These are phyloP conservation scores for Avena atlantica DNA, from an alignment of 176 grass and related monocot genomes.

Conservation along the genomic window DNA sequence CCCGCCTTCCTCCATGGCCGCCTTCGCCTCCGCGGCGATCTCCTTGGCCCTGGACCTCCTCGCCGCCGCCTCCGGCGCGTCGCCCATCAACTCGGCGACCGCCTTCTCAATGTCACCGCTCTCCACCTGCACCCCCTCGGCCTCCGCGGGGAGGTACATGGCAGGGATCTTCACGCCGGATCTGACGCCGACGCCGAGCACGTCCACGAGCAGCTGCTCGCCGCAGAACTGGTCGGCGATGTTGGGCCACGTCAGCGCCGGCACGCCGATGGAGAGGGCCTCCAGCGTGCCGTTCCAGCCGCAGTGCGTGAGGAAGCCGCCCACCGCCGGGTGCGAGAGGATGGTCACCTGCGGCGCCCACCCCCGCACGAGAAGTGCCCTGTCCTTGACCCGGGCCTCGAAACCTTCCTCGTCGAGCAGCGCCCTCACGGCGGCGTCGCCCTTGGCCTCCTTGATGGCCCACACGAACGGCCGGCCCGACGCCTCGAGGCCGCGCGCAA, in stretches of 20 bases:
- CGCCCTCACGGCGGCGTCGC: conserved; percentile 35
- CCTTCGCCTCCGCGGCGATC: conserved; percentile 41
- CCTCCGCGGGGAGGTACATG: conserved; percentile 9
- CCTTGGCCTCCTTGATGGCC: conserved; percentile 59
- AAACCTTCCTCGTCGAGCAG: conserved; percentile 54
- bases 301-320: conserved; percentile 67
- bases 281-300: conserved; percentile 73
- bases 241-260: conserved; percentile 62
- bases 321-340: conserved; percentile 52
- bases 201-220: conserved; percentile 65
- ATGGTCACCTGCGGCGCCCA: conserved; percentile 70
- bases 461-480: conserved; percentile 52
- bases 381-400: conserved; percentile 49
- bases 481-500: conserved; percentile 52
- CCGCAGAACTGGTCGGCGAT: conserved; percentile 61
- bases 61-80: conserved; percentile 14
- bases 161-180: conserved; percentile 46
- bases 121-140: conserved; percentile 39
- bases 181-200: conserved; percentile 56
- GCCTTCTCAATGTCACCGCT: conserved; percentile 42
- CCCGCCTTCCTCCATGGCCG: conserved; percentile 57
- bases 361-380: conserved; percentile 53
- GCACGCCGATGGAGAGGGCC: conserved; percentile 54
- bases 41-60: conserved; percentile 44
- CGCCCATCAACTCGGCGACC: conserved; percentile 46